Evolutionary conservation across 305 asterid species (phyloP), one percentile per base, ranked within the genome.

Genomic region (Solanum chacoense): DNA sequence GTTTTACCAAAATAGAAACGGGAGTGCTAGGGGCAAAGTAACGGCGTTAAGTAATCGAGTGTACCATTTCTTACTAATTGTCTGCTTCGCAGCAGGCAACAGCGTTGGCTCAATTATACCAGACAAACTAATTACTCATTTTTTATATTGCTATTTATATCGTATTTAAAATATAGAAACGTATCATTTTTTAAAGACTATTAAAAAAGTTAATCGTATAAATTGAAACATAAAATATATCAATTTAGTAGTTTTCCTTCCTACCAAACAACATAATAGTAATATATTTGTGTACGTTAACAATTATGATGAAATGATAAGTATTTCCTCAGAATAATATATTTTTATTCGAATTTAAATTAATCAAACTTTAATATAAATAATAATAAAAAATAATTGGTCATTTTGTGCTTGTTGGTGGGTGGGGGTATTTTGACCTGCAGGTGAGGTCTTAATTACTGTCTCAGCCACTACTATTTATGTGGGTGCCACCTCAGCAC

Each of bases 11-110:
- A 50, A 16, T 6, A 16, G 65, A 16, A 50, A 45, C 63, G 63
- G 63, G 22, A 45, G 63, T 45, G 14, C 32, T 72, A 3, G 1
- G 88, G 29, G 50, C 7, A 29, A 18, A 13, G 90, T 45, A 87
- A 37, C 36, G 87, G 75, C 90, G 86, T 84, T 88, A 85, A 79
- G 22, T 79, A 12, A 38, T 36, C n/a, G 84, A 37, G 63, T 37
- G 59, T 7, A 37, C 59, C 32, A 2, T 90, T 77, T 90, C 92
- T 87, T 88, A 89, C 92, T 92, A 94, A 94, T 90, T 91, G 95
- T 93, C 93, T 92, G 94, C 90, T 91, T 88, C 93, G 91, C 91
- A 87, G 91, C 98, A 91, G 91, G 93, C 94, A 93, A 87, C 94
- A 91, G 81, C 88, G 89, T 91, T 93, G 94, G 96, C 94, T 94